Conservation (phyloP, 2,329 filamentous ascomycete species). For the Aspergillus intermedius region DNA sequence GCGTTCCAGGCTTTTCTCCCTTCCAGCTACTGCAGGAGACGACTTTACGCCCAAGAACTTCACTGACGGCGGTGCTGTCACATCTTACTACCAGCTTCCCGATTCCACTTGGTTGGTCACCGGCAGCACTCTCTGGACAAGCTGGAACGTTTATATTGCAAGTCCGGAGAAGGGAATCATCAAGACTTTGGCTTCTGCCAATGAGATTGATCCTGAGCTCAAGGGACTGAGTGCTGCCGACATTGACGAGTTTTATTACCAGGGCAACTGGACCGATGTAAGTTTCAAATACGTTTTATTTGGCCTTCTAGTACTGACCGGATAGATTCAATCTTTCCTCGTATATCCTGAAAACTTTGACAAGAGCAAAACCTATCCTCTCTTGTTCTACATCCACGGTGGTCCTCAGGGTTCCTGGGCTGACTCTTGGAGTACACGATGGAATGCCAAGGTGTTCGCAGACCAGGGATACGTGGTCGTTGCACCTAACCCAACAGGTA, state of each 20-base stretch:
- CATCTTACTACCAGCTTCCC: conserved; percentile 23
- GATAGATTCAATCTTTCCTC: conserved; percentile 34
- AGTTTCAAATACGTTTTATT: neutral
- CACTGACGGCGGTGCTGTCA: conserved; percentile 27
- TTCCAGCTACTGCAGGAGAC: conserved; percentile 27
- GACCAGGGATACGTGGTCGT: conserved; percentile 83
- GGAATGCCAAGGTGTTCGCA: conserved; percentile 81
- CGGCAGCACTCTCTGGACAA: conserved; percentile 30
- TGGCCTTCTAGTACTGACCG: conserved; percentile 5
- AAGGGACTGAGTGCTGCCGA: conserved; percentile 29
- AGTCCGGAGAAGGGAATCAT: conserved; percentile 20
- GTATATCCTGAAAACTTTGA: conserved; percentile 54
- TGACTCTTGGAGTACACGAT: conserved; percentile 72
- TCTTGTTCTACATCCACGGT: conserved; percentile 75
- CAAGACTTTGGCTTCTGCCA: conserved; percentile 30
- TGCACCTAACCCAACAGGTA: conserved; percentile 75
- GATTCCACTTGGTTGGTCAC: conserved; percentile 29
- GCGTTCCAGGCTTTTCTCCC: conserved; percentile 37
- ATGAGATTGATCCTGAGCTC: conserved; percentile 34
- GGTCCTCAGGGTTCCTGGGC: conserved; percentile 72
- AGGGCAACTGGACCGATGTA: conserved; percentile 33
- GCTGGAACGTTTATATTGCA: conserved; percentile 28
- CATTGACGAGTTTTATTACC: conserved; percentile 32
- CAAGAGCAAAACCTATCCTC: conserved; percentile 64
- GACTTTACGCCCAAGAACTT: conserved; percentile 31